A percentile compares a stretch with the other conserved stretches of the same genome.
These are phyloP conservation scores for Podospora comata DNA, from an alignment of 495 filamentous ascomycete genomes.

Conservation along the genomic window DNA sequence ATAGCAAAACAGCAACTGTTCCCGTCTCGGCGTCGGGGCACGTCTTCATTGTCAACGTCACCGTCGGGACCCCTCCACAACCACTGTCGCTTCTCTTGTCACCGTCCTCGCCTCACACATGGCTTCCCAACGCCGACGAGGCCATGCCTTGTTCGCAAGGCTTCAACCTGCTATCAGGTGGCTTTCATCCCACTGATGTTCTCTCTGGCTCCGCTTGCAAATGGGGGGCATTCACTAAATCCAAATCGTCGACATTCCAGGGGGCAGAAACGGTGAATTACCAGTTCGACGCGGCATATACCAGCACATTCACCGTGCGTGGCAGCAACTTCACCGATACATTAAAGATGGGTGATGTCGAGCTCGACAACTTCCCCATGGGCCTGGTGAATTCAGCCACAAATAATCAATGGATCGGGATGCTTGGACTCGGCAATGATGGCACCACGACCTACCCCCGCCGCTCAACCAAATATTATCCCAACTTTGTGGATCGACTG, in stretches of 20 bases:
- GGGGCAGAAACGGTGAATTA: conserved; percentile 9
- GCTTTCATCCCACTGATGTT: background rate
- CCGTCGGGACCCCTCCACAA: conserved; percentile 19
- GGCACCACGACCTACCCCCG: conserved; percentile 15
- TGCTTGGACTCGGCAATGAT: conserved; percentile 11
- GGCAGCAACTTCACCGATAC: conserved; percentile 14
- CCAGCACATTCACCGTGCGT: conserved; percentile 16
- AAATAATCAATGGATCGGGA: conserved; percentile 3
- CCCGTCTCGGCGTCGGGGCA: conserved; percentile 18
- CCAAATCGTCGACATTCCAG: conserved; percentile 13
- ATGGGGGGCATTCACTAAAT: conserved; percentile 12
- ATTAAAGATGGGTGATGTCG: background rate
- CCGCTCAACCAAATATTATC: conserved; percentile 12
- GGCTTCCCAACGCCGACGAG: conserved; percentile 18
- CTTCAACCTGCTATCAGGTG: conserved; percentile 6
- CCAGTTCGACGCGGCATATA: conserved; percentile 19
- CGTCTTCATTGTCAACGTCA: conserved; percentile 20
- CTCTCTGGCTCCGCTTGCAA: conserved; percentile 12
- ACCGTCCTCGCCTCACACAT: conserved; percentile 21
- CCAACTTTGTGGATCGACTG: conserved; percentile 64
- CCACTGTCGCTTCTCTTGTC: conserved; percentile 18
- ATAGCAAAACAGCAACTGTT: background rate
- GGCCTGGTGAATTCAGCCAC: background rate
- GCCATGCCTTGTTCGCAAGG: conserved; percentile 15
- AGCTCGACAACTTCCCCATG: background rate